Percentiles rank a stretch among this genome's conserved stretches.
phyloP scores from a whole-genome alignment of 345 rosid genomes.

The Sonneratia alba region DNA sequence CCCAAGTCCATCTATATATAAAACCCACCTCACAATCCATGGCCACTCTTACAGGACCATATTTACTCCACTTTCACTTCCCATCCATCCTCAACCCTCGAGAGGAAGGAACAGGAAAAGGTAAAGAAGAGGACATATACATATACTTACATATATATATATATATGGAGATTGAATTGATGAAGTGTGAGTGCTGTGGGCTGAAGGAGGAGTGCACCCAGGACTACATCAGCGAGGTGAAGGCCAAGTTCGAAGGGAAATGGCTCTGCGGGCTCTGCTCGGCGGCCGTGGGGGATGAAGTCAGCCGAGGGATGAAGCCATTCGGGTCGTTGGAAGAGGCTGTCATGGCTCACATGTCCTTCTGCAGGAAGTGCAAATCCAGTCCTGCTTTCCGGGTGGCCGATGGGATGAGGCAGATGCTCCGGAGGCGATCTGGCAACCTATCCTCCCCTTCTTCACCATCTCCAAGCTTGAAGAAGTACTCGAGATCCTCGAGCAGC shows the following conservation, averaged over 20 bases:
- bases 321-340: conserved; percentile 59
- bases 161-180: conserved; percentile 76
- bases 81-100: background rate
- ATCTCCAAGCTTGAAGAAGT: conserved; percentile 57
- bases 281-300: conserved; percentile 83
- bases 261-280: conserved; percentile 98
- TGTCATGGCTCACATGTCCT: conserved; percentile 78
- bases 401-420: conserved; percentile 93
- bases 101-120: background rate
- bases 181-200: conserved; percentile 82
- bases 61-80: background rate
- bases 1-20: conserved; percentile 23
- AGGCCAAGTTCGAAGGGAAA: conserved; percentile 71
- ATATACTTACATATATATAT: background rate
- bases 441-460: conserved; percentile 30
- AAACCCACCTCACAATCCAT: background rate
- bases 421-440: conserved; percentile 69
- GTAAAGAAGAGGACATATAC: background rate
- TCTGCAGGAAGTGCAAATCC: conserved; percentile 74
- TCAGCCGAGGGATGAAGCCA: conserved; percentile 30
- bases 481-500: conserved; percentile 43
- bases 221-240: conserved; percentile 58
- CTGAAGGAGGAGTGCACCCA: conserved; percentile 89
- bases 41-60: background rate
- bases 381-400: conserved; percentile 88